Evolutionary conservation across 257 asterid species (phyloP).

Genomic region (Solanum megistacrolobum): DNA sequence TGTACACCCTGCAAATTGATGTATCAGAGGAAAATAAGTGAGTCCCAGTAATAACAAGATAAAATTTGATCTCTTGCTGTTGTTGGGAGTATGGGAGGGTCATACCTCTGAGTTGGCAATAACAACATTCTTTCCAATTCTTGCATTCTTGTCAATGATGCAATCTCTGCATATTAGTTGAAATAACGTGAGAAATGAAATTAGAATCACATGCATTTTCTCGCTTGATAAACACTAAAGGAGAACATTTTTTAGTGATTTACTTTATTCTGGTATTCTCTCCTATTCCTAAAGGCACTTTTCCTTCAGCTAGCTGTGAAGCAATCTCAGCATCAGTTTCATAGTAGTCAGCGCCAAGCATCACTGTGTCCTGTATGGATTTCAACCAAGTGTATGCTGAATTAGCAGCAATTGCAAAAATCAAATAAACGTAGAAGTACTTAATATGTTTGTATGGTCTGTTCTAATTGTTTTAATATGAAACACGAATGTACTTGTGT

Average conservation of each 20-base stretch:
- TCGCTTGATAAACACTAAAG: background rate
- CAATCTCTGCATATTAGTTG: constrained; percentile 46
- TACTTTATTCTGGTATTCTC: constrained; percentile 90
- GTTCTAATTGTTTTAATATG: background rate
- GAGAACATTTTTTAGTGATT: background rate
- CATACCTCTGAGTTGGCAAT: constrained; percentile 84
- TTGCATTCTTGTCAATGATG: constrained; percentile 91
- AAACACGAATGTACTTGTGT: background rate
- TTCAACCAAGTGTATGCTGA: background rate
- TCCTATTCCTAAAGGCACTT: constrained; percentile 89
- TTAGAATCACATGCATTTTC: background rate
- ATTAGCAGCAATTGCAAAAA: background rate
- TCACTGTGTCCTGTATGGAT: constrained; percentile 68
- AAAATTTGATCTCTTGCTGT: background rate
- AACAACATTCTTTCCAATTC: constrained; percentile 78
- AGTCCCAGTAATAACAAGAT: background rate
- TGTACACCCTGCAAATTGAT: constrained; percentile 65
- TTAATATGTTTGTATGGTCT: background rate
- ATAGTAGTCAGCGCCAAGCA: constrained; percentile 92
- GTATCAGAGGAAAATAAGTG: constrained; percentile 3
- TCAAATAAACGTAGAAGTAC: background rate
- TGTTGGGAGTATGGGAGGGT: background rate
- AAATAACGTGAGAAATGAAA: background rate
- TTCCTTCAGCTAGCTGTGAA: constrained; percentile 58
- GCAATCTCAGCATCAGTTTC: constrained; percentile 81